Evolutionary conservation across 345 rosid genomes (phyloP).

Genomic region (Acer yangbiense): DNA sequence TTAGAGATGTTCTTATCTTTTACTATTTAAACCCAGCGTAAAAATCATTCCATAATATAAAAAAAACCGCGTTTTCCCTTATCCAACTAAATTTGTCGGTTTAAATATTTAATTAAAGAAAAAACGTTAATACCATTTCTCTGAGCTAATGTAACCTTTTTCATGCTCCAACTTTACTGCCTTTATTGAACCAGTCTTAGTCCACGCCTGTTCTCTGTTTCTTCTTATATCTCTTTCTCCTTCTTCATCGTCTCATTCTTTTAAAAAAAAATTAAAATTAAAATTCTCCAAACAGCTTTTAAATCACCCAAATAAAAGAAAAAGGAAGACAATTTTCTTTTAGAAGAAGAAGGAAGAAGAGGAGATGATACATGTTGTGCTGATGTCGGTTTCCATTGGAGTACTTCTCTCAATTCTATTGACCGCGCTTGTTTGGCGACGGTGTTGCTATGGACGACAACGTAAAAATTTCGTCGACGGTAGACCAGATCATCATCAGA

Average conservation of each 20-base stretch:
- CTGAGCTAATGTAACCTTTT: neutral
- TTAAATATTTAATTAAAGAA: conserved; percentile 18
- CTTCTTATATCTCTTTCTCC: neutral
- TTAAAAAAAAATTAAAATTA: neutral
- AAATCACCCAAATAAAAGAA: neutral
- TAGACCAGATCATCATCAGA: conserved; percentile 18
- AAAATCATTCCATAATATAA: neutral
- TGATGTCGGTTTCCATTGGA: conserved; percentile 32
- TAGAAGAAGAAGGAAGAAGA: conserved; percentile 39
- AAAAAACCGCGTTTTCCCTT: neutral
- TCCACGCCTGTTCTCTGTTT: conserved; percentile 36
- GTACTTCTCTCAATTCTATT: conserved; percentile 31
- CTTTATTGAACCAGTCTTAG: conserved; percentile 54
- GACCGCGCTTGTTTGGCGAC: conserved; percentile 43
- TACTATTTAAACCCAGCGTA: too few relatives aligned
- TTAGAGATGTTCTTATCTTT: too few relatives aligned
- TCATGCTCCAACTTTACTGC: conserved; percentile 11
- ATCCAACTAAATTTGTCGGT: conserved; percentile 26
- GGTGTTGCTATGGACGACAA: conserved; percentile 33
- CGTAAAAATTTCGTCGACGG: conserved; percentile 19
- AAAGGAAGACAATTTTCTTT: neutral
- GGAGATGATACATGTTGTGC: conserved; percentile 33
- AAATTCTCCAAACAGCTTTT: neutral
- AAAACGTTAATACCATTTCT: conserved; percentile 2
- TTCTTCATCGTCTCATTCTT: conserved; percentile 9